Evolutionary conservation across 768 basidiomycete species (phyloP).

Genomic region (Lactarius quietus): DNA sequence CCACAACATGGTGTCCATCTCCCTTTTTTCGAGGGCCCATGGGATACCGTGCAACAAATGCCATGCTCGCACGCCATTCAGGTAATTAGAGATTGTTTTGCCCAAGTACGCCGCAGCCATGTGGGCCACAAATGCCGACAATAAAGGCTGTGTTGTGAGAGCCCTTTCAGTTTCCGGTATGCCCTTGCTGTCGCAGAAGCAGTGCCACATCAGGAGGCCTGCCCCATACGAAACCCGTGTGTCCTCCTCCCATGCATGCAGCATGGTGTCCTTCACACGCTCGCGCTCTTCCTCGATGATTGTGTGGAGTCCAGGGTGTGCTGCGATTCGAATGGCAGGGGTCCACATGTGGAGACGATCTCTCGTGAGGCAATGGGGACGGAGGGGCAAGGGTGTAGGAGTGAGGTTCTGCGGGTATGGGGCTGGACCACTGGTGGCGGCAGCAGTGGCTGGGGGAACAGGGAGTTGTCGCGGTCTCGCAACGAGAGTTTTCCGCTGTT

Average conservation of each 20-base stretch:
- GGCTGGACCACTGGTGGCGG: background rate
- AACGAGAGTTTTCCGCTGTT: background rate
- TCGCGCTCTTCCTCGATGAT: too few species aligned
- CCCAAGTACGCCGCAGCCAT: conserved; percentile 34
- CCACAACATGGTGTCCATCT: conserved; percentile 32
- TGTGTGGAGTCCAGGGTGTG: too few species aligned
- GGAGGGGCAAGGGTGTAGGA: background rate
- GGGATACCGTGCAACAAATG: too few species aligned
- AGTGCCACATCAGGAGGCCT: conserved; percentile 40
- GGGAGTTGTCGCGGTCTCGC: too few species aligned
- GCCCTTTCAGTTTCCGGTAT: conserved; percentile 35
- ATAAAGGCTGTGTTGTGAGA: conserved; percentile 30
- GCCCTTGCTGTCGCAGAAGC: conserved; percentile 36
- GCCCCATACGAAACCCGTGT: too few species aligned
- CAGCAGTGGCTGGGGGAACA: background rate
- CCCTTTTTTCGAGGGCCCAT: too few species aligned
- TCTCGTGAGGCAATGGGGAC: conserved; percentile 21
- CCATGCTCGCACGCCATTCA: too few species aligned
- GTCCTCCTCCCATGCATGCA: too few species aligned
- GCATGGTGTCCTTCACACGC: too few species aligned
- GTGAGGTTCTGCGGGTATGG: background rate
- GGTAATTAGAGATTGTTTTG: too few species aligned
- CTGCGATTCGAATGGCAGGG: too few species aligned
- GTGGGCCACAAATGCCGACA: conserved; percentile 28
- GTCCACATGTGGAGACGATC: too few species aligned